Percentiles rank a stretch among this genome's conserved stretches.
Evolutionary conservation across 176 grass and related monocot species (phyloP).

Genomic region (Ananas comosus): DNA sequence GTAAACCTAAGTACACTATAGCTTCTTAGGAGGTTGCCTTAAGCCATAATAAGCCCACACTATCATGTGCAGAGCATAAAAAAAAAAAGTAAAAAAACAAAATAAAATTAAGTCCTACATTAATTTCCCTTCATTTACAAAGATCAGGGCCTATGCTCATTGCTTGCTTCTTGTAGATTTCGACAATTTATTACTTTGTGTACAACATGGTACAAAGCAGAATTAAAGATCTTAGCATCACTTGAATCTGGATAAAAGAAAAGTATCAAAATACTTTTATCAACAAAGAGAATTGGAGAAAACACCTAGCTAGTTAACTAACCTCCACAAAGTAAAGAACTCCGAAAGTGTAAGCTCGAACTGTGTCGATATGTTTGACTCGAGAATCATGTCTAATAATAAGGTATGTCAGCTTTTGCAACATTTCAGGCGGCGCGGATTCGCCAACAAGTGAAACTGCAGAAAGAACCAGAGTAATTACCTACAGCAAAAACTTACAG

Average conservation of each 20-base stretch:
- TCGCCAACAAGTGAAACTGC: constrained; percentile 63
- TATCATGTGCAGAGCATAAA: too few relatives aligned
- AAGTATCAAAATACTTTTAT: neutral
- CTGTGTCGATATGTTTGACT: constrained; percentile 64
- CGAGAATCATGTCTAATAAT: constrained; percentile 56
- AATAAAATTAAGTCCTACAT: too few relatives aligned
- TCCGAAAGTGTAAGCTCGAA: constrained; percentile 82
- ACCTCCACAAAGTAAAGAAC: constrained; percentile 89
- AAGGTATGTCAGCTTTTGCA: constrained; percentile 68
- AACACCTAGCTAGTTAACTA: constrained; percentile 5
- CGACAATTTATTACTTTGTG: too few relatives aligned
- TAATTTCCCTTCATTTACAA: too few relatives aligned
- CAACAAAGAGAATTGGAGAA: neutral
- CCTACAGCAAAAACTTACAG: neutral
- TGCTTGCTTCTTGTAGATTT: too few relatives aligned
- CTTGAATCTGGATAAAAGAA: neutral
- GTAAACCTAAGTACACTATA: too few relatives aligned
- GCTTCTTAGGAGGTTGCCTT: too few relatives aligned
- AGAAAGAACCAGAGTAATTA: constrained; percentile 5
- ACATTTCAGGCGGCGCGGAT: constrained; percentile 58
- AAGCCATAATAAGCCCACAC: too few relatives aligned
- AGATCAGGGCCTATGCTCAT: too few relatives aligned
- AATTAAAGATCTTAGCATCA: neutral
- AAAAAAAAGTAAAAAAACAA: too few relatives aligned
- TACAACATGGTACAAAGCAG: neutral